A percentile compares a stretch with the other conserved stretches of the same genome.
These are phyloP conservation scores for Tubosaeta brunneosetosa DNA, from an alignment of 768 basidiomycete species.

Conservation along the genomic window DNA sequence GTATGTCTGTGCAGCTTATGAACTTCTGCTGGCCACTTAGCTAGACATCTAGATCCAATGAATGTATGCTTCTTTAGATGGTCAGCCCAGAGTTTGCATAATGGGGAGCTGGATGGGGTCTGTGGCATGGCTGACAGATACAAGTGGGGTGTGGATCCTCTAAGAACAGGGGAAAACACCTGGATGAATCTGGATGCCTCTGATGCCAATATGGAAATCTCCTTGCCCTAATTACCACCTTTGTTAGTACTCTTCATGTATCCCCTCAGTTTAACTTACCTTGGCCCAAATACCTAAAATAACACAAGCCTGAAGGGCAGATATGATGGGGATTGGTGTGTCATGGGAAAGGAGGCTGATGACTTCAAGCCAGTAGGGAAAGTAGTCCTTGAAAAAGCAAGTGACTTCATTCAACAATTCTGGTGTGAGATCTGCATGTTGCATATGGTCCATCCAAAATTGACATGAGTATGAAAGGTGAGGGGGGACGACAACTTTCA, in stretches of 20 bases:
- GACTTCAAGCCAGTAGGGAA: neutral
- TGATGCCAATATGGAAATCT: slow-evolving; percentile 1
- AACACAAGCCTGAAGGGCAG: slow-evolving; percentile 1
- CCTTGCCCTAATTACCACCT: neutral
- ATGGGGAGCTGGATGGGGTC: neutral
- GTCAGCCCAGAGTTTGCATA: neutral
- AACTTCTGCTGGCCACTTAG: neutral
- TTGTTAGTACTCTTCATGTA: neutral
- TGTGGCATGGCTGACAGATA: slow-evolving; percentile 3
- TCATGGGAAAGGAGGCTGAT: neutral
- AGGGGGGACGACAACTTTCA: neutral
- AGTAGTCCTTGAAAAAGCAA: neutral
- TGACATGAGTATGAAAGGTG: neutral
- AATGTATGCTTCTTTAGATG: neutral
- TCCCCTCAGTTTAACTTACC: neutral
- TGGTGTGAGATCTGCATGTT: neutral
- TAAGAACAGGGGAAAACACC: neutral
- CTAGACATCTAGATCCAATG: neutral
- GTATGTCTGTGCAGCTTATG: neutral
- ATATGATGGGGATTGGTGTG: neutral
- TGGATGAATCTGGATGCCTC: neutral
- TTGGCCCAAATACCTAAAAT: slow-evolving; percentile 1
- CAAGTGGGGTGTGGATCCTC: neutral
- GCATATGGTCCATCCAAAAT: neutral
- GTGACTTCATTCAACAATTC: neutral